Evolutionary conservation across 768 basidiomycete species (phyloP).

Genomic region (Imleria badia): DNA sequence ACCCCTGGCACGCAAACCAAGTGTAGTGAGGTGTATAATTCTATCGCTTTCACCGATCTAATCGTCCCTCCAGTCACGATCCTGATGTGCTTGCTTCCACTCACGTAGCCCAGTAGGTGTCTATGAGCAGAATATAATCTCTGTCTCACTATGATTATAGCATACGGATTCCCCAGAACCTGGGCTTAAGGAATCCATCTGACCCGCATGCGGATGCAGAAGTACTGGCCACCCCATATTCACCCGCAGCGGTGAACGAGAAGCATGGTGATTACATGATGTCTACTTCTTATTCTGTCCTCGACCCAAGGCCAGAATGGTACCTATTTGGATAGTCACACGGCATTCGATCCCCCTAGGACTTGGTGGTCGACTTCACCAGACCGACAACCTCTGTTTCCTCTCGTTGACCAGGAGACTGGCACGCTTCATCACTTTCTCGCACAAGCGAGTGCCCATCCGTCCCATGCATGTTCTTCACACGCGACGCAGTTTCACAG

Average conservation of each 20-base stretch:
- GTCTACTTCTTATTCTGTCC: background rate
- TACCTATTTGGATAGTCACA: too few species aligned
- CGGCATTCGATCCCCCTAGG: background rate
- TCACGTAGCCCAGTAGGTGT: too few species aligned
- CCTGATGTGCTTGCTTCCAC: rapidly evolving
- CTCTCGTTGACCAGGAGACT: background rate
- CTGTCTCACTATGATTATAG: too few species aligned
- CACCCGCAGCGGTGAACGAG: background rate
- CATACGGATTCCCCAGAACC: background rate
- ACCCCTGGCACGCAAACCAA: background rate
- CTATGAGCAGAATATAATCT: too few species aligned
- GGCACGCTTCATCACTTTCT: background rate
- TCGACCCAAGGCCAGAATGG: background rate
- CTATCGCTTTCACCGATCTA: background rate
- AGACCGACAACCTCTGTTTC: background rate
- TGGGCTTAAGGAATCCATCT: background rate
- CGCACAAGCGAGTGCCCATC: background rate
- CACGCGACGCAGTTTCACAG: too few species aligned
- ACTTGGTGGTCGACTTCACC: background rate
- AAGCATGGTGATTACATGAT: background rate
- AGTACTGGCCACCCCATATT: background rate
- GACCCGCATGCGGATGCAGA: background rate
- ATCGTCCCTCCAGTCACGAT: background rate
- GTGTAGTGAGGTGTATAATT: background rate
- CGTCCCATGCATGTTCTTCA: background rate